Base-by-base conservation (phyloP, 2,329 filamentous ascomycete species). In the Ascochyta lentis region DNA sequence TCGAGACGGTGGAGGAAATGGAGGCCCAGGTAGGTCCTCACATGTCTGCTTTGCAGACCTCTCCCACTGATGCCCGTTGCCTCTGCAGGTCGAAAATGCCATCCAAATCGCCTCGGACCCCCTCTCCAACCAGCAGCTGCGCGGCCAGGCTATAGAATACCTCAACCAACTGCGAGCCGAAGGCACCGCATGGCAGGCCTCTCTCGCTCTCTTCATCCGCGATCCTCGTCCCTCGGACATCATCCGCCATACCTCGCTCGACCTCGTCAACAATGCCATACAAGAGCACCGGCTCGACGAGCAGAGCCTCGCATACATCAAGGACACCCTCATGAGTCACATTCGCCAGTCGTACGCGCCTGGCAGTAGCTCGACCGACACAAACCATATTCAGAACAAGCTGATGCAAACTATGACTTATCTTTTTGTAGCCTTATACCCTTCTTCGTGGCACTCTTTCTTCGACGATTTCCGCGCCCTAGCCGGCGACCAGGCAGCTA, bases 331-430 rank as follows among this genome's bases (percentile, higher is more conserved):
- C 63, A 82, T 96, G 78, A 84, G 86, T 65, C 97, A 98, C 76
- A 84, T 95, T 58, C 86, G 86, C 63, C 85, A 89, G 67, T 86
- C 84, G 44, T 98, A 97, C 75, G 84, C 86, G 49, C 80, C 83
- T 35, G 77, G 78, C 29, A 82, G 84, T 51, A 80, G 82, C 55
- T 77, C 81, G 48, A 78, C 88, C 60, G 95, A 99, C 73, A 86
- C 88, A 8, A 76, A 86, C 23, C 85, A 86, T 63, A 88, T 99
- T 39, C 94, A 98, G 78, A 99, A 98, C 80, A 99, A 99, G 79
- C 86, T 99, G 64, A 93, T 94, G 41, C 95, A 99, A 79, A 96
- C 93, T 12, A 80, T 99, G 67, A 99, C 95, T 9, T 95, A 92
- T 71, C 87, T 99, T 46, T 99, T 99, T 76, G 89, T 92, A 33